Evolutionary conservation across 2,329 filamentous ascomycete species (phyloP), one percentile per base, ranked within the genome.

Genomic region (Phoma sp.): DNA sequence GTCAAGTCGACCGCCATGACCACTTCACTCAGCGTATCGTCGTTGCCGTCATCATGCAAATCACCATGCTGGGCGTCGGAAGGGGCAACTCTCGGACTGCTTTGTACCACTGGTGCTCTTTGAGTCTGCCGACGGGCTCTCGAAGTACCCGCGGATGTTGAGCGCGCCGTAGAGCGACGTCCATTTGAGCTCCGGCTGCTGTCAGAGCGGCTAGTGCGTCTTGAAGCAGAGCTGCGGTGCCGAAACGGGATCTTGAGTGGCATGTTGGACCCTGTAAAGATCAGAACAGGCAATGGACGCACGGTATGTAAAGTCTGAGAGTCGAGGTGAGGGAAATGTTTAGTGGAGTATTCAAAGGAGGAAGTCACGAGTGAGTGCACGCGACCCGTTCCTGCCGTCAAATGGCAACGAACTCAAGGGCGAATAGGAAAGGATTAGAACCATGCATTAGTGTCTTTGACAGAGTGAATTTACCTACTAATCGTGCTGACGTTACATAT

Each of bases 1-100:
- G 83, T 86, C 71, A 94, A 81, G 55, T 96, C 87, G 22, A 96
- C 79, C 0, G 91, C 90, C 86, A 96, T 91, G 54, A 96, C 83
- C 24, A 92, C 77, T 69, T 95, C 90, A 51, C 85, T 83, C 33
- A 87, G 69, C 0, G 78, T 70, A 51, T 88, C 85, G 8, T 67
- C 60, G 32, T 80, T 78, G 32, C 80, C n/a, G 7, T 17, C 74
- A 44, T 76, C 74, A 24, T 33, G 40, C 7, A 21, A 17, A 22
- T 55, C 41, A 13, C 33, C 32, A 5, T 21, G 37, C n/a, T 21
- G 39, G 9, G 31, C 31, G 29, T 55, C 57, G 7, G 58, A 60
- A 41, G 44, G 51, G 9, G 43, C 21, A n/a, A 37, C 24, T 2
- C 31, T 29, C 4, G 59, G 55, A 1, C 31, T 47, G 17, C 36